Evolutionary conservation across 257 asterid species (phyloP).

Genomic region (Coffea canephora): DNA sequence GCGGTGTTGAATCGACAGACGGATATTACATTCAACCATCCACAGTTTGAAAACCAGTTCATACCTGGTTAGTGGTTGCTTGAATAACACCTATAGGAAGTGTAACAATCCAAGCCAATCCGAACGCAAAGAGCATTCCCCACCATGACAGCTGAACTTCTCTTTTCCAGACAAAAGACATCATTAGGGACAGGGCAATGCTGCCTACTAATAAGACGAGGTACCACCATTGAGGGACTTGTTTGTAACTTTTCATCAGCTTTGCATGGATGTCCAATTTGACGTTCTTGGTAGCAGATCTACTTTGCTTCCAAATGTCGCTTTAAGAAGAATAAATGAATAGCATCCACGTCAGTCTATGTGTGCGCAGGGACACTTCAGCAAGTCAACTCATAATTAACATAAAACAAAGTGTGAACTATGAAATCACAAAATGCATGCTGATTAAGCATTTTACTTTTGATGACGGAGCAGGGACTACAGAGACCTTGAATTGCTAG

Average conservation of each 20-base stretch:
- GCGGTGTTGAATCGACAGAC: background rate
- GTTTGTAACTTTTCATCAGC: constrained; percentile 79
- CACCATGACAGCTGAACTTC: constrained; percentile 94
- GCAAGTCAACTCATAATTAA: background rate
- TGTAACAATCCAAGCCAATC: constrained; percentile 73
- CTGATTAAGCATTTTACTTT: background rate
- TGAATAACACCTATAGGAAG: constrained; percentile 95
- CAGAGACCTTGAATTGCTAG: background rate
- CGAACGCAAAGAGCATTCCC: constrained; percentile 87
- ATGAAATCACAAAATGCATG: background rate
- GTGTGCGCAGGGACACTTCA: background rate
- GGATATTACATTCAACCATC: background rate
- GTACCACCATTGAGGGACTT: constrained; percentile 96
- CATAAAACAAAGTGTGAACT: background rate
- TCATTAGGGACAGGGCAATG: constrained; percentile 57
- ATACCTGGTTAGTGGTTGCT: constrained; percentile 92
- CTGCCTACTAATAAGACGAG: constrained; percentile 58
- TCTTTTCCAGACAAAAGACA: constrained; percentile 73
- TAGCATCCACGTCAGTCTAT: background rate
- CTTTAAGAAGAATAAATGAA: constrained; percentile 20
- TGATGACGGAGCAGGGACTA: background rate
- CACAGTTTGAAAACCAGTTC: background rate
- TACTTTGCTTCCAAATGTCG: constrained; percentile 87
- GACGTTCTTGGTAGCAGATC: constrained; percentile 61
- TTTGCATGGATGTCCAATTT: constrained; percentile 71